Conservation (phyloP, 257 asterid genomes). For the Salvia hispanica region DNA sequence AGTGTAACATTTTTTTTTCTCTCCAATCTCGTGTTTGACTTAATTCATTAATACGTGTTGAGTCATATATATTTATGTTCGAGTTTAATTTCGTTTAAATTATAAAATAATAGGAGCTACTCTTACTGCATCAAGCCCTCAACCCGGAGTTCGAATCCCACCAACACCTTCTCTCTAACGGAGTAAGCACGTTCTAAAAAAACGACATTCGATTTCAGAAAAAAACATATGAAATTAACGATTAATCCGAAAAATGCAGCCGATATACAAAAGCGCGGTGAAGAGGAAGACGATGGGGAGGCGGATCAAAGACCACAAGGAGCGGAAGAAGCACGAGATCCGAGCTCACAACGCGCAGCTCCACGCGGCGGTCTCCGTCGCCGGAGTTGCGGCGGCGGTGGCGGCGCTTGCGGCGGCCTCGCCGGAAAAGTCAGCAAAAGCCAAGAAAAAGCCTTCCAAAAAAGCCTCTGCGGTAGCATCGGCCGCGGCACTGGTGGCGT, state of each 20-base stretch:
- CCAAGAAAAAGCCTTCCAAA: slow-evolving; percentile 46
- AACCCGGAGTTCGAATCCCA: slow-evolving; percentile 58
- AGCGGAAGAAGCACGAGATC: slow-evolving; percentile 74
- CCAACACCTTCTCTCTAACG: slow-evolving; percentile 60
- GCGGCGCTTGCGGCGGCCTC: slow-evolving; percentile 77
- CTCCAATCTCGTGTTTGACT: neutral
- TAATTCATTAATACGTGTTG: neutral
- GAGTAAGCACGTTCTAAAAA: slow-evolving; percentile 39
- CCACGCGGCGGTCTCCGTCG: slow-evolving; percentile 81
- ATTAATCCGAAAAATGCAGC: slow-evolving; percentile 20
- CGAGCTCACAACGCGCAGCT: slow-evolving; percentile 82
- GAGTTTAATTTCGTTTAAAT: neutral
- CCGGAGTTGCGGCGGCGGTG: slow-evolving; percentile 88
- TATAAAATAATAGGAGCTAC: slow-evolving; percentile 48
- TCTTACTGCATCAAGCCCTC: slow-evolving; percentile 69
- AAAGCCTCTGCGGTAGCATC: slow-evolving; percentile 64
- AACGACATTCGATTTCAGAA: neutral
- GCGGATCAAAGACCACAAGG: slow-evolving; percentile 78
- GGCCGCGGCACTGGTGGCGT: slow-evolving; percentile 91
- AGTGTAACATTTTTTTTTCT: neutral
- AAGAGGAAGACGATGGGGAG: slow-evolving; percentile 73
- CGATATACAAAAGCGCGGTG: slow-evolving; percentile 54
- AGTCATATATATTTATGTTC: neutral
- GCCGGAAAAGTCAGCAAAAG: slow-evolving; percentile 37
- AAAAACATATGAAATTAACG: neutral